phyloP scores from a whole-genome alignment of 2,329 filamentous ascomycete genomes.

The Plectosphaerella cucumerina region DNA sequence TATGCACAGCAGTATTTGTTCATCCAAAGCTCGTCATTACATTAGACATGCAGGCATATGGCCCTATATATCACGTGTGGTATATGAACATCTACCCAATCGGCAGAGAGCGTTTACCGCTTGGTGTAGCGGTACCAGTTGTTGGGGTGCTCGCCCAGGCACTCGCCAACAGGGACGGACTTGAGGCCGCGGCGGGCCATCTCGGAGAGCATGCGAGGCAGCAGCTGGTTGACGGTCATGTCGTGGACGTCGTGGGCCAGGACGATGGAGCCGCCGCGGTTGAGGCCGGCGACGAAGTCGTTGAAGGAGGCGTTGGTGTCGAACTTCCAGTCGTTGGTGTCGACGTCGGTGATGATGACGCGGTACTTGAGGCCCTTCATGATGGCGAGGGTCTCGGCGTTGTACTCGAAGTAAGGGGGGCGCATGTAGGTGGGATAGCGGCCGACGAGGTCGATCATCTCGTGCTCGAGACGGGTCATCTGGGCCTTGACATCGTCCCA shows the following conservation, averaged over 20 bases:
- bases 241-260: constrained; percentile 50
- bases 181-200: constrained; percentile 31
- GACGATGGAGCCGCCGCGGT: constrained; percentile 16
- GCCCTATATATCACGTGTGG: no score
- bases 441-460: constrained; percentile 35
- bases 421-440: constrained; percentile 37
- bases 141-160: constrained; percentile 10
- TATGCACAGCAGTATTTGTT: no score
- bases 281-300: constrained; percentile 27
- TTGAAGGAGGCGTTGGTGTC: constrained; percentile 38
- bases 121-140: constrained; percentile 10
- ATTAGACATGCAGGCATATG: no score
- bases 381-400: constrained; percentile 23
- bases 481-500: constrained; percentile 27
- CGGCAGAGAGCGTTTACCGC: no score
- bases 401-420: constrained; percentile 39
- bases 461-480: constrained; percentile 39
- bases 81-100: no score
- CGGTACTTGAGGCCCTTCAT: constrained; percentile 46
- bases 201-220: constrained; percentile 32
- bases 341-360: constrained; percentile 50
- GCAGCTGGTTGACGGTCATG: constrained; percentile 18
- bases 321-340: constrained; percentile 55
- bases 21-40: no score
- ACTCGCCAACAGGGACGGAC: constrained; percentile 6